Conservation (phyloP, 2,329 filamentous ascomycete genomes). For the Ophiostoma novo-ulmi region DNA sequence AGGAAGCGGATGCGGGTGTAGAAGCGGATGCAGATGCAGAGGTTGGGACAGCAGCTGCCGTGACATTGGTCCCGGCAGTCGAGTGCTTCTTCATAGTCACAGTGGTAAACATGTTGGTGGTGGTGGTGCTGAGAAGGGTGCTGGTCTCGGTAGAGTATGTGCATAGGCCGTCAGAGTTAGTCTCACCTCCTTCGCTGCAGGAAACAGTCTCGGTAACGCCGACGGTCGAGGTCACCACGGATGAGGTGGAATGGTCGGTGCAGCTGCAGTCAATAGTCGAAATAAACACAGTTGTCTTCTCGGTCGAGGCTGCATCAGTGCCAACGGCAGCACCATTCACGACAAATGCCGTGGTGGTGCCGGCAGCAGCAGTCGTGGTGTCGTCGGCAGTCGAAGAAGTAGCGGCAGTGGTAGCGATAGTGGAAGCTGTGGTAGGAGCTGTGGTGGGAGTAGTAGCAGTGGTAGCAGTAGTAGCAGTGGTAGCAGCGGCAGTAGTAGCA, state of each 20-base stretch:
- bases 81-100: slow-evolving; percentile 13
- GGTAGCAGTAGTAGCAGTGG: neutral
- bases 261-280: slow-evolving; percentile 25
- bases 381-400: neutral
- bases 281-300: slow-evolving; percentile 24
- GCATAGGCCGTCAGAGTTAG: slow-evolving; percentile 19
- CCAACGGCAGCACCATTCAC: neutral
- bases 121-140: slow-evolving; percentile 1
- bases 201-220: slow-evolving; percentile 22
- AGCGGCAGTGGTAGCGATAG: neutral
- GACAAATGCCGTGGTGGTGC: slow-evolving; percentile 7
- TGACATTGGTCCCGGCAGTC: slow-evolving; percentile 7
- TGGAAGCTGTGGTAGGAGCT: neutral
- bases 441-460: neutral
- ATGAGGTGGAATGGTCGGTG: slow-evolving; percentile 2
- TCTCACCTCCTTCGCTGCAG: slow-evolving; percentile 27
- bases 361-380: neutral
- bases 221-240: slow-evolving; percentile 4
- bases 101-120: slow-evolving; percentile 16
- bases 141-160: slow-evolving; percentile 6
- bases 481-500: neutral
- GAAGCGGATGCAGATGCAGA: neutral
- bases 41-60: neutral
- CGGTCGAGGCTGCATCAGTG: neutral
- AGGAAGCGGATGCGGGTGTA: neutral